Evolutionary conservation across 1,139 yeast genomes (phyloP), one percentile per base, ranked within the genome.

Genomic region (Geotrichum aggregatum): DNA sequence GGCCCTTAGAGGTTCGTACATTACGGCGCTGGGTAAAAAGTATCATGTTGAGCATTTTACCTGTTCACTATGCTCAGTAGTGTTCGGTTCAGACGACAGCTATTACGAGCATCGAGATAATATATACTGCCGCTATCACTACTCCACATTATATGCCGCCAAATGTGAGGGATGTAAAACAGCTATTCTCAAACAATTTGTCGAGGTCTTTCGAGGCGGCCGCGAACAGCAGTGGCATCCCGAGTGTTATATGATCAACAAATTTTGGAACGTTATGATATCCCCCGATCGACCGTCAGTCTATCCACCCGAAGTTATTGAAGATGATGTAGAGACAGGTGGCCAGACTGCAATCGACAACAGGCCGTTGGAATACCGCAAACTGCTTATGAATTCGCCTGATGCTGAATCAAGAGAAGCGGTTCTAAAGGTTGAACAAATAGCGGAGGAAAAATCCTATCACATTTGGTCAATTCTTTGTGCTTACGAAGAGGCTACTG

Each of bases 141-240:
- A 89, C 66, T 83, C 96, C 8, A 83, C 84, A 56, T 72, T 80
- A 52, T 84, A 84, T 67, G 97, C 98, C 1, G 84, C 86, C 31
- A 84, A 84, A 56, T 94, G 98, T 72, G 95, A 88, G 70, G 97
- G 98, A 22, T 92, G 98, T 70, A 79, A 84, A 58, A 84, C 89
- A 33, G 87, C 97, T 1, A 92, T 92, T 53, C 80, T 94, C 34
- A 91, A 91, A 63, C 98, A 92, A 66, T 92, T 89, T 69, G 96
- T 91, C 35, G 97, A 92, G 67, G 80, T 92, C 46, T 87, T 82
- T 59, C 77, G 95, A 60, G 96, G 96, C 47, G 97, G 97, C n/a
- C 78, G 86, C 61, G 85, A 86, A 58, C 96, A 91, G 66, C 96
- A 89, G 65, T 94, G 98, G 98, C 99, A 94, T 68, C 98, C 98